phyloP scores from a whole-genome alignment of 202 grass and related monocot genomes.

The Hordeum pubiflorum region DNA sequence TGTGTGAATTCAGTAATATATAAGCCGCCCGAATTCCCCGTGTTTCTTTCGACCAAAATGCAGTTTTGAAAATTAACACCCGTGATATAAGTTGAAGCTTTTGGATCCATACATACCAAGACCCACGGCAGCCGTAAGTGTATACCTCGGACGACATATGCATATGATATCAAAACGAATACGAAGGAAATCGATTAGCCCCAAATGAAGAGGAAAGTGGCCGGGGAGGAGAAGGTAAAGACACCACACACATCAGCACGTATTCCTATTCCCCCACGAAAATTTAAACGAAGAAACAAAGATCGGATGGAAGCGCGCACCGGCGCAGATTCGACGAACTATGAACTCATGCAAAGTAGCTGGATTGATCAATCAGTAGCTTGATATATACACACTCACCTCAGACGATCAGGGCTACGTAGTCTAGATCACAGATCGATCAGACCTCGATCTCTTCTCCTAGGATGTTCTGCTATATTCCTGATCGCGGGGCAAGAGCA shows the following conservation, averaged over 20 bases:
- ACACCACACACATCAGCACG: background rate
- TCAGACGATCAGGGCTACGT: conserved; percentile 11
- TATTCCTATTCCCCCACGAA: background rate
- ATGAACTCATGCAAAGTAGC: background rate
- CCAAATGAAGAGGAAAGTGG: background rate
- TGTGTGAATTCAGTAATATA: background rate
- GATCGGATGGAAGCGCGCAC: background rate
- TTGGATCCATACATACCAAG: background rate
- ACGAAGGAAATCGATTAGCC: background rate
- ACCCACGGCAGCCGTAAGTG: background rate
- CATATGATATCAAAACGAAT: background rate
- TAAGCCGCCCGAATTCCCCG: background rate
- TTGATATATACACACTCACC: conserved; percentile 30
- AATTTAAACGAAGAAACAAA: background rate
- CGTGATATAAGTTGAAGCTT: background rate
- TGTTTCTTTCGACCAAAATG: background rate
- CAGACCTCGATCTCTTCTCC: conserved; percentile 6
- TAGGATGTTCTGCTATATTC: background rate
- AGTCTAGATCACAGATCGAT: background rate
- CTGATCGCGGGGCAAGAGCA: background rate
- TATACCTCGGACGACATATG: background rate
- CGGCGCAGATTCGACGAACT: background rate
- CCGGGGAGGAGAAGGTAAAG: background rate
- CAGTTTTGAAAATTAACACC: background rate
- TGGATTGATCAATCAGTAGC: conserved; percentile 4